These are phyloP conservation scores for Neurospora sp. DNA, from an alignment of 495 filamentous ascomycete species.

Conservation along the genomic window DNA sequence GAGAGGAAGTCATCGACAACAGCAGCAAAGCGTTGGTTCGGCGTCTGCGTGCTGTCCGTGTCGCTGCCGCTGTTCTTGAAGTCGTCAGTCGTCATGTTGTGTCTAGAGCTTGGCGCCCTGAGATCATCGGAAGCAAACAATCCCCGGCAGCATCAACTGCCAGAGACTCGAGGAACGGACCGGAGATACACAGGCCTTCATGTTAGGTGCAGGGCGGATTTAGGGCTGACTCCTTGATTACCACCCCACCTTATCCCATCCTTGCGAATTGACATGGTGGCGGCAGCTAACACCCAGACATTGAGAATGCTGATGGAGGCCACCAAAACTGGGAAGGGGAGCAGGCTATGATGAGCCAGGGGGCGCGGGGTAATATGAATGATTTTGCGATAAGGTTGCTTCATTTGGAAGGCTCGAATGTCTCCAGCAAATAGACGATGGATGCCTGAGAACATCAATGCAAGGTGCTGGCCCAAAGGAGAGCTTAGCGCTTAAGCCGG, in stretches of 20 bases:
- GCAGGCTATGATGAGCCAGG: neutral
- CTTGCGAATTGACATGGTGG: neutral
- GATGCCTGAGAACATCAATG: neutral
- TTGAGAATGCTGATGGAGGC: neutral
- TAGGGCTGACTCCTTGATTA: neutral
- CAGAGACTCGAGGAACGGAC: neutral
- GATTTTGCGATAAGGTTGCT: neutral
- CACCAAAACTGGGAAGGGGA: neutral
- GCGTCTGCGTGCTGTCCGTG: neutral
- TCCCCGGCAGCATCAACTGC: neutral
- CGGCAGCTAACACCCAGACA: neutral
- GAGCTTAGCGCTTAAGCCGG: neutral
- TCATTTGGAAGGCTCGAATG: neutral
- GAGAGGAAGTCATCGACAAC: constrained; percentile 7
- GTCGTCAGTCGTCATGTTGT: neutral
- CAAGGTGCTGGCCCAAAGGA: neutral
- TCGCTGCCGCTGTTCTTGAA: neutral
- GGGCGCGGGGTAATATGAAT: neutral
- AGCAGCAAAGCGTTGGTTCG: constrained; percentile 1
- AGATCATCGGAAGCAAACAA: neutral
- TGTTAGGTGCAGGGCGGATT: too few species aligned
- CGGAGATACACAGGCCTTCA: too few species aligned
- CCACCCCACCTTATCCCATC: neutral
- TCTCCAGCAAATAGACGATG: neutral
- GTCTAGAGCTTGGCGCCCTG: neutral